Base-by-base conservation (phyloP, 805 yeast genomes). In the Candida chauliodis region DNA sequence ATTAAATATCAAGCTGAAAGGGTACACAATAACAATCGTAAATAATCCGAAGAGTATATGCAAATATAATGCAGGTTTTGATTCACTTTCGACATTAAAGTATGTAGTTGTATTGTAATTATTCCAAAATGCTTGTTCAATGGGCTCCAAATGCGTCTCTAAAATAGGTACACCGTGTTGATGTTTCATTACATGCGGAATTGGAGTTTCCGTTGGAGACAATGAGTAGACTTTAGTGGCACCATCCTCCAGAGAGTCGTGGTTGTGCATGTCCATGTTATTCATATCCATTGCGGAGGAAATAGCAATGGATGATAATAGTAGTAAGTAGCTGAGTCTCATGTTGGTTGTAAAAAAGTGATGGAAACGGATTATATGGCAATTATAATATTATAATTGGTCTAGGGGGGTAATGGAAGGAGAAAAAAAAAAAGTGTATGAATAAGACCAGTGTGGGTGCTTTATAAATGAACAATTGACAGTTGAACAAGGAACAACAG, bases 51-150 rank as follows among this genome's bases (percentile, higher is more conserved):
- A 56, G 2, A 56, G 48, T 8, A 79, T 61, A 52, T 89, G 96
- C 28, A 67, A 49, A 45, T 68, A 67, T 20, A 89, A 61, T 1
- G 80, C 71, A 10, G 67, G 42, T 40, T 77, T 73, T 46, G 71
- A 71, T 3, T 78, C 71, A 2, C 73, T 49, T 0, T 70, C 72
- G 9, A 75, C 53, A 6, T 76, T 79, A 61, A 86, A 79, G 56
- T 73, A 89, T 3, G 87, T 80, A 1, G 91, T 82, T 10, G 95
- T 78, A 52, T 84, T 79, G 60, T 89, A 90, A 18, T 60, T 55
- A 34, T 78, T 79, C 97, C 97, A 90, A 59, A 74, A 90, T 19
- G 71, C 55, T 39, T 78, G 65, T 58, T 89, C 96, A 31, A 79
- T 84, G 0, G 90, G 82, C 13, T 79, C 71, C 34, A 90, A 69